Base-by-base conservation (phyloP, 768 basidiomycete species). In the Auricularia sp. region DNA sequence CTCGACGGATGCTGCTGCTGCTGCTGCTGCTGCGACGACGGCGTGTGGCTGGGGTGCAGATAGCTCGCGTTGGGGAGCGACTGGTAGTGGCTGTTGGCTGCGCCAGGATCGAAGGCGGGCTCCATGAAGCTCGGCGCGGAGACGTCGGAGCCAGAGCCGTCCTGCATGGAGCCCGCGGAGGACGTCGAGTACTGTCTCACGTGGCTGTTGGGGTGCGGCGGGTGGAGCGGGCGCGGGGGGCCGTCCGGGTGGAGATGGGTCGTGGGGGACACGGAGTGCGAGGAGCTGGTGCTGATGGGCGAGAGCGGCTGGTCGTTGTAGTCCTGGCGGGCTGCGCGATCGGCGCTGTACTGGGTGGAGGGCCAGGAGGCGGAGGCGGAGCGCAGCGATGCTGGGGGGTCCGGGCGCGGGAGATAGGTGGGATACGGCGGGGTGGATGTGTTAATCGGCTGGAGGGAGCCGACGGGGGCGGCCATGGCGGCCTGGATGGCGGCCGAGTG, bases 51-150 rank as follows among this genome's bases (percentile, higher is more conserved):
- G 24, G 24, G 56, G 56, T 29, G 24, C 11, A 34, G 14, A 18
- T 59, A 59, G 21, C 24, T 59, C 29, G 14, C 8, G 34, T 35
- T 35, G 14, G 21, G 56, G 10, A 33, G 56, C 7, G 21, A 33
- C 11, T 59, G 24, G 24, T 59, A 29, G 56, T 59, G 21, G 56
- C 24, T 29, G 56, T 34, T 29, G 56, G 21, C 29, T 7, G 47
- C 47, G 29, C 56, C 56, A 59, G 56, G 34, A 59, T 59, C 47
- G 3, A 51, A 51, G 47, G 47, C 47, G 47, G 47, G 47, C 47
- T 51, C 56, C 56, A 59, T 59, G 56, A 59, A 59, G 56, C 56
- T 59, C 29, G 56, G 56, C 56, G 34, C 24, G 10, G 56, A 59
- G 6, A 59, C 56, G 14, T 59, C 56, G 24, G 56, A 59, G 24